Base-by-base conservation (phyloP, 1,284 basidiomycete genomes). In the Stygiomarasmius scandens region DNA sequence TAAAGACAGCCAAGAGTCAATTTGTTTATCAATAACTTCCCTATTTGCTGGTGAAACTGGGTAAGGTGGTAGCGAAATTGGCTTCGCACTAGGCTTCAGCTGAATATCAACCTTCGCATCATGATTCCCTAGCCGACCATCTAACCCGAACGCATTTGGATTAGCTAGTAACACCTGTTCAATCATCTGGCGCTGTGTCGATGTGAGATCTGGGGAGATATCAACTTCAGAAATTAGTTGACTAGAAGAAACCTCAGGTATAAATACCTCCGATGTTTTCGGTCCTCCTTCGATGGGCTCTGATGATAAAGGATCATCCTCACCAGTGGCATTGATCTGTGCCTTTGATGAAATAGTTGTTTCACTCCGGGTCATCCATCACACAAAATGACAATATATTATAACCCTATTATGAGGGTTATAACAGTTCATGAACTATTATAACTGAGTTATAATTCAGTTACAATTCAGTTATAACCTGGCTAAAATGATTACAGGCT, bases 21-120 rank as follows among this genome's bases (percentile, higher is more conserved):
- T 60, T 32, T 68, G 66, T 29, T 68, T 58, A 34, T 71, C 68
- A 16, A 73, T 71, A 0, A 68, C 66, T 55, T 67, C 63, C 25
- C 67, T 34, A 24, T 70, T 69, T 2, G 58, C 63, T 11, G 67
- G 68, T 10, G 69, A 69, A 20, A 63, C 58, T 11, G 61, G 53
- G 32, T 66, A 71, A 0, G 63, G 66, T 1, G 70, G 61, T 19
- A 63, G 49, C 5, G 64, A 67, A 23, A 70, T 52, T 25, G 63
- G 63, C 43, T 64, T 36, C 3, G 62, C 52, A 11, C 60, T 65
- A 25, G 41, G 53, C 32, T 62, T 58, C 32, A 67, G 43, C 2
- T 25, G 45, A n/a, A 70, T 66, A 5, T 61, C 46, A 1, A 66
- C 63, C 24, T 64, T 49, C 0, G 54, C 59, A 4, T 36, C 20